A percentile compares a stretch with the other conserved stretches of the same genome.
phyloP scores from a whole-genome alignment of 2,329 filamentous ascomycete genomes.

The Decorospora gaudefroyi region DNA sequence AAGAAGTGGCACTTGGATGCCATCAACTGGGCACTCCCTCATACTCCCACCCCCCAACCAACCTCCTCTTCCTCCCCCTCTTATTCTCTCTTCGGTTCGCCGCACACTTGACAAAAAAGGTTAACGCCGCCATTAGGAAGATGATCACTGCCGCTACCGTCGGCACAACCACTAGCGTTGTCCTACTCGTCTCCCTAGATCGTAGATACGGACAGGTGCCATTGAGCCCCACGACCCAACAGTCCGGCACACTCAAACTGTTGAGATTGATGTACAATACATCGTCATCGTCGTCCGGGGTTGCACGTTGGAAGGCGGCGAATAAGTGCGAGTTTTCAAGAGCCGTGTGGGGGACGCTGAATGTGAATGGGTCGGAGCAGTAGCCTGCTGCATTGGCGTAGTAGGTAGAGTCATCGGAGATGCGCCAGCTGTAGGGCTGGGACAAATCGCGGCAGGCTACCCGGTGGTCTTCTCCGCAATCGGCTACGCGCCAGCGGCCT shows the following conservation, averaged over 20 bases:
- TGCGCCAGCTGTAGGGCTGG: slow-evolving; percentile 62
- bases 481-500: slow-evolving; percentile 62
- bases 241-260: slow-evolving; percentile 59
- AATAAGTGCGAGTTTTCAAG: slow-evolving; percentile 66
- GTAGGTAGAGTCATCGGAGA: slow-evolving; percentile 51
- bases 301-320: slow-evolving; percentile 28
- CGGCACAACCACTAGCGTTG: slow-evolving; percentile 61
- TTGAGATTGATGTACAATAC: slow-evolving; percentile 65
- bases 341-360: slow-evolving; percentile 63
- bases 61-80: slow-evolving; percentile 55
- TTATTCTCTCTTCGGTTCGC: slow-evolving; percentile 61
- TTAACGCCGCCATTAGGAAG: slow-evolving; percentile 63
- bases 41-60: slow-evolving; percentile 64
- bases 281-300: slow-evolving; percentile 12
- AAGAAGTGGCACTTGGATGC: too few relatives aligned
- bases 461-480: slow-evolving; percentile 58
- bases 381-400: slow-evolving; percentile 52
- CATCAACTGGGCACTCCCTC: slow-evolving; percentile 65
- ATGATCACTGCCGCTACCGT: slow-evolving; percentile 67
- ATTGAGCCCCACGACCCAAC: slow-evolving; percentile 64
- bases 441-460: slow-evolving; percentile 61
- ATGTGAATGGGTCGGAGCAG: slow-evolving; percentile 57
- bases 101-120: slow-evolving; percentile 67
- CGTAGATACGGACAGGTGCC: slow-evolving; percentile 62
- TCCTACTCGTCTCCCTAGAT: slow-evolving; percentile 50